phyloP scores from a whole-genome alignment of 768 basidiomycete genomes.

The Strobilomyces confusus region DNA sequence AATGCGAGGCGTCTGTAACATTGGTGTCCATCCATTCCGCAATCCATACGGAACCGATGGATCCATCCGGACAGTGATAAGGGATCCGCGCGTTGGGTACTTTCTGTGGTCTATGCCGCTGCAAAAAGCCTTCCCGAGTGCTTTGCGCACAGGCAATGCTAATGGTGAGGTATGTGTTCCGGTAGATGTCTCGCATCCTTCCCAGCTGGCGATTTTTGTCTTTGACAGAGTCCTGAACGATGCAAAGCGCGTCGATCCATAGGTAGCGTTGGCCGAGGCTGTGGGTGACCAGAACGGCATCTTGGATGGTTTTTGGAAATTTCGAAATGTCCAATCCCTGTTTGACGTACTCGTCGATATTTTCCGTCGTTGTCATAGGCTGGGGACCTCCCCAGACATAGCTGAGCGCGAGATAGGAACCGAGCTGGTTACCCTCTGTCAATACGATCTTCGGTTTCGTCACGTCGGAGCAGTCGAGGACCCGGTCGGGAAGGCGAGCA shows the following conservation, averaged over 20 bases:
- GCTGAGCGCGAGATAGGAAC: neutral
- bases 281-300: neutral
- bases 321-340: neutral
- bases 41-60: neutral
- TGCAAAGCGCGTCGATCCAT: conserved; percentile 1
- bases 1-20: neutral
- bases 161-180: neutral
- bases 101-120: neutral
- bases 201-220: neutral
- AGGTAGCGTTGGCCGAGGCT: neutral
- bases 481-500: neutral
- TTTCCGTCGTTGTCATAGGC: neutral
- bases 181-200: neutral
- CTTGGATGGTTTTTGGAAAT: neutral
- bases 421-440: neutral
- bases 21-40: neutral
- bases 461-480: neutral
- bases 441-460: neutral
- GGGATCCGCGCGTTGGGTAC: neutral
- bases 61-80: neutral
- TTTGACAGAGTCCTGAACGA: conserved; percentile 1
- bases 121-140: neutral
- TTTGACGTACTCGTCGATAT: neutral
- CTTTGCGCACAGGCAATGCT: neutral
- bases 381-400: conserved; percentile 1